Conservation (phyloP, 306 rosid species). For the Adenanthera pavonina region DNA sequence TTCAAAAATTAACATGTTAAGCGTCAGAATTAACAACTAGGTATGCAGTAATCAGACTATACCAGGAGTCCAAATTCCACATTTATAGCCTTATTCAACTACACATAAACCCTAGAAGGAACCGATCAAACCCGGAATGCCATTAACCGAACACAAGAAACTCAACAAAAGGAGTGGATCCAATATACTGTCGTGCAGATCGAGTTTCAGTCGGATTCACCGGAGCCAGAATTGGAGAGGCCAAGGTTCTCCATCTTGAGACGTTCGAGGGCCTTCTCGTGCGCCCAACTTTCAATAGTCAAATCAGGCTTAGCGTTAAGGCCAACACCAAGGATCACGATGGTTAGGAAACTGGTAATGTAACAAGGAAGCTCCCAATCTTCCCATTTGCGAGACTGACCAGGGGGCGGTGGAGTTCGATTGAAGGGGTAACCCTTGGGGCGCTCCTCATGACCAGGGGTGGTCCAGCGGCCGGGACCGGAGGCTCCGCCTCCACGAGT, state of each 20-base stretch:
- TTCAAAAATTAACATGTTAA: conserved; percentile 24
- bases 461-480: conserved; percentile 81
- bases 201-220: conserved; percentile 54
- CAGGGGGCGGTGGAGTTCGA: conserved; percentile 75
- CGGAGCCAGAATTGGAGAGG: conserved; percentile 21
- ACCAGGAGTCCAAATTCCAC: conserved; percentile 26
- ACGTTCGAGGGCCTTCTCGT: conserved; percentile 94
- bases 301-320: conserved; percentile 99
- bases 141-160: conserved; percentile 24
- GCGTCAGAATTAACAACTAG: conserved; percentile 1
- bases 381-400: conserved; percentile 92
- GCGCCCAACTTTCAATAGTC: conserved; percentile 99
- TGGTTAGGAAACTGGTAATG: conserved; percentile 92
- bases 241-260: conserved; percentile 66
- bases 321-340: conserved; percentile 97
- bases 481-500: conserved; percentile 71
- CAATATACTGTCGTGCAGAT: conserved; percentile 26
- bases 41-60: conserved; percentile 18
- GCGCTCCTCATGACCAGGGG: conserved; percentile 81
- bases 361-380: conserved; percentile 99
- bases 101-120: conserved; percentile 17
- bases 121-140: conserved; percentile 25
- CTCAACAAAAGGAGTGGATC: conserved; percentile 35
- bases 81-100: conserved; percentile 38
- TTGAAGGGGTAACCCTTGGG: conserved; percentile 88